phyloP scores from a whole-genome alignment of 805 yeast genomes.

The Cyberlindnera misumaiensis region DNA sequence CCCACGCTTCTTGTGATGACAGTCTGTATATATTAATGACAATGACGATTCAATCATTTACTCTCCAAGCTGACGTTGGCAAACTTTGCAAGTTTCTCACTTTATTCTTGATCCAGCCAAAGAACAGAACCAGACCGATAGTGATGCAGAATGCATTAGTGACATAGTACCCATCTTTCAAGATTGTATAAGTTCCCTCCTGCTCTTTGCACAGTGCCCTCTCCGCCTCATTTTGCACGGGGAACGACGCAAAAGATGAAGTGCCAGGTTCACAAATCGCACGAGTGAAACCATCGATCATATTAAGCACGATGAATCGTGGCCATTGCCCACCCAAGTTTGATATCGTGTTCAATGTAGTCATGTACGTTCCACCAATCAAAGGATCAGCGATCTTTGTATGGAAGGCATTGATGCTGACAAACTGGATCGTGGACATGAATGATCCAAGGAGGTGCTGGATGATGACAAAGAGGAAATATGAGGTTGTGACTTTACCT shows the following conservation, averaged over 20 bases:
- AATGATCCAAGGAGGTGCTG: slow-evolving; percentile 85
- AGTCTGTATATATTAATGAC: background rate
- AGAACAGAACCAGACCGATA: slow-evolving; percentile 59
- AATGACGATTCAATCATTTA: slow-evolving; percentile 7
- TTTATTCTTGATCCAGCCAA: slow-evolving; percentile 57
- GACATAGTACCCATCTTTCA: slow-evolving; percentile 77
- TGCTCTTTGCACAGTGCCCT: slow-evolving; percentile 43
- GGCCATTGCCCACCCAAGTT: slow-evolving; percentile 99
- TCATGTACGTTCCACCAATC: slow-evolving; percentile 98
- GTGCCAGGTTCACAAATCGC: slow-evolving; percentile 46
- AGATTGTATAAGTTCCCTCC: slow-evolving; percentile 49
- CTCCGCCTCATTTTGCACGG: slow-evolving; percentile 26
- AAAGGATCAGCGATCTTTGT: slow-evolving; percentile 92
- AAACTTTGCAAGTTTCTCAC: slow-evolving; percentile 60
- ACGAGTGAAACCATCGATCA: slow-evolving; percentile 73
- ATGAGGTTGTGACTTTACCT: slow-evolving; percentile 39
- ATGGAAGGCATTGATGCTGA: slow-evolving; percentile 89
- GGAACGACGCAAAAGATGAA: background rate
- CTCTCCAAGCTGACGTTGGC: slow-evolving; percentile 74
- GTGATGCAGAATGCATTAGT: slow-evolving; percentile 68
- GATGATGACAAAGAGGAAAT: slow-evolving; percentile 65
- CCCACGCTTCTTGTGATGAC: slow-evolving; percentile 23
- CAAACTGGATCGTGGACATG: slow-evolving; percentile 93
- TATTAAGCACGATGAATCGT: slow-evolving; percentile 62
- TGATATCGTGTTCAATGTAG: slow-evolving; percentile 83